Evolutionary conservation across 2,329 filamentous ascomycete genomes (phyloP).

Genomic region (Cadophora sp.): DNA sequence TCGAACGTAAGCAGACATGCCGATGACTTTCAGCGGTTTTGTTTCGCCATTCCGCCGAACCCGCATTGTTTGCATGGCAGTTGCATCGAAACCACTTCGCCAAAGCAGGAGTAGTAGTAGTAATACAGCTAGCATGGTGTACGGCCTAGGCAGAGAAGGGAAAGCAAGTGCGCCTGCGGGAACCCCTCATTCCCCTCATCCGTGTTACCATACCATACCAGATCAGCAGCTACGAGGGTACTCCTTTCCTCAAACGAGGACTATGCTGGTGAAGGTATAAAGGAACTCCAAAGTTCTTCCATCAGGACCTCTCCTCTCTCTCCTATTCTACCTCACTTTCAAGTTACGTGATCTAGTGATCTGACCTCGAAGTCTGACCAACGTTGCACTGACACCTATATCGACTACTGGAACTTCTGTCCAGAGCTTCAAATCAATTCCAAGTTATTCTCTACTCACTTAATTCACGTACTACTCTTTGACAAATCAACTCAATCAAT

Average conservation of each 20-base stretch:
- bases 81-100: not conserved
- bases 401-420: not conserved
- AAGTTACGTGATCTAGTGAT: not conserved
- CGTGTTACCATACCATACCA: too few relatives aligned
- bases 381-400: not conserved
- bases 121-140: not conserved
- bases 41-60: constrained; percentile 5
- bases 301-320: not conserved
- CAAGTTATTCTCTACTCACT: not conserved
- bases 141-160: not conserved
- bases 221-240: not conserved
- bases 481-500: not conserved
- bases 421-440: not conserved
- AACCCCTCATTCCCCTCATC: constrained; percentile 9
- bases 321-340: not conserved
- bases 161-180: not conserved
- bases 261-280: not conserved
- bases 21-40: not conserved
- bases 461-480: not conserved
- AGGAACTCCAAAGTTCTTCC: not conserved
- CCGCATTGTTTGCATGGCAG: not conserved
- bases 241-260: not conserved
- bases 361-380: too few relatives aligned
- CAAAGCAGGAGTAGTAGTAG: not conserved
- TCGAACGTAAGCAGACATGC: not conserved